These are phyloP conservation scores for Termitomyces sp. DNA, from an alignment of 768 basidiomycete genomes.

Conservation along the genomic window DNA sequence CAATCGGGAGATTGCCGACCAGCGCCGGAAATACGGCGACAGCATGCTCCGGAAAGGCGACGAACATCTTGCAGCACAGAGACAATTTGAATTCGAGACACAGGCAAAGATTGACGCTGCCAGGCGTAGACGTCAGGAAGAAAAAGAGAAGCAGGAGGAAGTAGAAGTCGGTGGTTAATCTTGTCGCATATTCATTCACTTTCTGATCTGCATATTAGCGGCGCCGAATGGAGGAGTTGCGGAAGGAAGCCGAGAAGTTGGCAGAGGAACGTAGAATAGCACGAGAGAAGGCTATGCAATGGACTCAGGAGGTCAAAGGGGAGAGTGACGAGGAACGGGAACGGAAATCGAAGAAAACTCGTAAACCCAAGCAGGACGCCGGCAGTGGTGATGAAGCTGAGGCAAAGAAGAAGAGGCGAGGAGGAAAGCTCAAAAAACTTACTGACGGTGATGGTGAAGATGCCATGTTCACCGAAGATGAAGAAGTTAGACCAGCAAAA, in stretches of 20 bases:
- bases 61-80: conserved; percentile 71
- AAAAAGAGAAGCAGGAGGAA: conserved; percentile 59
- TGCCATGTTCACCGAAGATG: conserved; percentile 67
- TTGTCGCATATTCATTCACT: neutral
- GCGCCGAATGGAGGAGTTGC: conserved; percentile 55
- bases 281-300: conserved; percentile 74
- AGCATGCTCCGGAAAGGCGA: conserved; percentile 77
- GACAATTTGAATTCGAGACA: conserved; percentile 64
- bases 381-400: conserved; percentile 57
- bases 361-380: conserved; percentile 43
- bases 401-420: conserved; percentile 66
- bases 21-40: conserved; percentile 86
- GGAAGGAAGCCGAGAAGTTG: conserved; percentile 69
- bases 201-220: conserved; percentile 33
- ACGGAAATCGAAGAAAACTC: conserved; percentile 48
- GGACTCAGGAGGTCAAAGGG: conserved; percentile 64
- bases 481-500: conserved; percentile 57
- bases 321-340: conserved; percentile 81
- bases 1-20: conserved; percentile 80
- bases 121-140: conserved; percentile 72
- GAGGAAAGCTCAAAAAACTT: conserved; percentile 58
- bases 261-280: conserved; percentile 72
- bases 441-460: conserved; percentile 54
- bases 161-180: conserved; percentile 47
- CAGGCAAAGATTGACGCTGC: conserved; percentile 74